A percentile compares a stretch with the other conserved stretches of the same genome.
Evolutionary conservation across 2,329 filamentous ascomycete species (phyloP).

Genomic region (Aureobasidium sp.): DNA sequence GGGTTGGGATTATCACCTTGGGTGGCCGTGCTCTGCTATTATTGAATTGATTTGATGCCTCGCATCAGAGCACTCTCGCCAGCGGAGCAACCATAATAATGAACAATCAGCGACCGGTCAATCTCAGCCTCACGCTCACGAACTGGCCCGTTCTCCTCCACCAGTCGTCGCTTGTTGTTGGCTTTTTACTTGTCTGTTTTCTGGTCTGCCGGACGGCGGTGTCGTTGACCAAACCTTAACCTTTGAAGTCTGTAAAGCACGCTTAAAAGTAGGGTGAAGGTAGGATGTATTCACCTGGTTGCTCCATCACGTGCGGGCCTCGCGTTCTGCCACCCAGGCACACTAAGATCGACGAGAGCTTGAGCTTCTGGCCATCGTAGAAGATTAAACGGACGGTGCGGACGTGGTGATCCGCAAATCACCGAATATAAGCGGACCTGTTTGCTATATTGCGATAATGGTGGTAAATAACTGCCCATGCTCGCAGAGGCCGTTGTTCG

Average conservation of each 20-base stretch:
- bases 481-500: not conserved
- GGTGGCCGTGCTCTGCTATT: not conserved
- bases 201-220: not conserved
- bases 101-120: not conserved
- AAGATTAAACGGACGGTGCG: not conserved
- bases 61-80: not conserved
- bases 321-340: not conserved
- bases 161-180: not conserved
- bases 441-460: constrained; percentile 4
- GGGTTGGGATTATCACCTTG: not conserved
- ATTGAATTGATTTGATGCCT: not conserved
- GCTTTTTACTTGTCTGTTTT: not conserved
- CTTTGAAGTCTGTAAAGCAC: not conserved
- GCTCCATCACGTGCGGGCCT: not conserved
- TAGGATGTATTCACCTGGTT: not conserved
- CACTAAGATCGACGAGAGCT: not conserved
- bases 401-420: not conserved
- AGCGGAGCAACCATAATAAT: not conserved
- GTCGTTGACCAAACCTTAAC: constrained; percentile 3
- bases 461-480: not conserved
- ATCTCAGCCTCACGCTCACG: not conserved
- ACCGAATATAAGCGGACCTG: not conserved
- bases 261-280: not conserved
- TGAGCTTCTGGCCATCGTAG: constrained; percentile 5
- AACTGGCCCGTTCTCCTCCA: not conserved